phyloP scores from a whole-genome alignment of 2,329 filamentous ascomycete species.

The Fusarium luffae region DNA sequence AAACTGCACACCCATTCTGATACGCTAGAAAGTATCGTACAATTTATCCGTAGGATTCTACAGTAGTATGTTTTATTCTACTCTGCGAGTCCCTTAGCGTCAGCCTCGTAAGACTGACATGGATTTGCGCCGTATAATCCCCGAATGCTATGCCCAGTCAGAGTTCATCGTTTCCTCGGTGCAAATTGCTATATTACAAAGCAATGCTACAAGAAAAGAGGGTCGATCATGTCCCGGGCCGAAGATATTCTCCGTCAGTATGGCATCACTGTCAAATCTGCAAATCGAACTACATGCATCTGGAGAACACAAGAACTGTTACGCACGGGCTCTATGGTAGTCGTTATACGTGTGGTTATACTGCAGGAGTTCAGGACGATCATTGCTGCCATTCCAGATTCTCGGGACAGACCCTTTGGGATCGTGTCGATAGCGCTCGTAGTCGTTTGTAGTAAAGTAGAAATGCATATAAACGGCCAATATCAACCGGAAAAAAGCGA shows the following conservation, averaged over 20 bases:
- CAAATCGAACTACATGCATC: neutral
- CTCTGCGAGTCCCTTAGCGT: constrained; percentile 1
- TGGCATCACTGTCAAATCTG: neutral
- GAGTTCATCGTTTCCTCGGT: neutral
- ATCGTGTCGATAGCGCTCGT: neutral
- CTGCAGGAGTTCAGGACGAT: neutral
- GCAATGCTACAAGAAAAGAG: neutral
- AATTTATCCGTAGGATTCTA: neutral
- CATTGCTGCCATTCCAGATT: neutral
- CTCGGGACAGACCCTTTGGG: neutral
- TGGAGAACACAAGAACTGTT: neutral
- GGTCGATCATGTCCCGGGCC: neutral
- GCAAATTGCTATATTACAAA: neutral
- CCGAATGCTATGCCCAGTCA: neutral
- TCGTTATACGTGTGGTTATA: neutral
- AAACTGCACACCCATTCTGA: neutral
- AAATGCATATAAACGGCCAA: neutral
- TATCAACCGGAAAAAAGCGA: neutral
- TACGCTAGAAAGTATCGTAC: neutral
- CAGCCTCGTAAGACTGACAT: neutral
- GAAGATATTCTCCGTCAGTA: neutral
- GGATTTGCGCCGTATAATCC: neutral
- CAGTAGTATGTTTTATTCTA: neutral
- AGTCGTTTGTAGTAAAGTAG: neutral
- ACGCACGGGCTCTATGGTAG: neutral